These are phyloP conservation scores for Podila clonocystis DNA, from an alignment of 192 early-diverging fungal species.

Conservation along the genomic window DNA sequence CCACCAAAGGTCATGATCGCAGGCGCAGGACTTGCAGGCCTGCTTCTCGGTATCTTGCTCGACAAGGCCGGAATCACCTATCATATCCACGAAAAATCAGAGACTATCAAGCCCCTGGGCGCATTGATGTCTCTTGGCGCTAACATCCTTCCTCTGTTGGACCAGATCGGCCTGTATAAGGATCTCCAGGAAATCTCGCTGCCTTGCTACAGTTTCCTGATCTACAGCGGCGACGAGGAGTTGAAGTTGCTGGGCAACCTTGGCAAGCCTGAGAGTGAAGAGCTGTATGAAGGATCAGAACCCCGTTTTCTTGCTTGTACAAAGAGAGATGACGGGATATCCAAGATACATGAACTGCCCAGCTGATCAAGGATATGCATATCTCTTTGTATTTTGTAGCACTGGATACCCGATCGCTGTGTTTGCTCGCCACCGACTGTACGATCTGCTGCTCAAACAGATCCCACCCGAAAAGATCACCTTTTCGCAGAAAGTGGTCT, in stretches of 20 bases:
- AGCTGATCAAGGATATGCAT: background rate
- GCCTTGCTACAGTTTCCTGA: background rate
- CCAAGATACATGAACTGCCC: background rate
- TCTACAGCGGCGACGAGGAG: background rate
- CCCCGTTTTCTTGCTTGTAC: background rate
- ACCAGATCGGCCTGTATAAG: constrained; percentile 20
- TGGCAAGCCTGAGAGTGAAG: background rate
- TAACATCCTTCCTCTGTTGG: constrained; percentile 23
- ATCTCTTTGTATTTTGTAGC: constrained; percentile 2
- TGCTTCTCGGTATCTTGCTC: constrained; percentile 18
- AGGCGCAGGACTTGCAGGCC: constrained; percentile 24
- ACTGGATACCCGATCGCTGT: constrained; percentile 11
- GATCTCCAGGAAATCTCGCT: constrained; percentile 9
- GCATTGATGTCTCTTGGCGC: constrained; percentile 18
- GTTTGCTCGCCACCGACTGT: constrained; percentile 20
- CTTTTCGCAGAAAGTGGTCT: constrained; percentile 8
- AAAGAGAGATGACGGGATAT: background rate
- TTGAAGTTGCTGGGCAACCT: constrained; percentile 8
- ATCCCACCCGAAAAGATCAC: constrained; percentile 17
- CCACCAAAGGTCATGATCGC: constrained; percentile 19
- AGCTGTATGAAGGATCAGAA: background rate
- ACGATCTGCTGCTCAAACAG: constrained; percentile 16
- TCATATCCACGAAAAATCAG: constrained; percentile 16
- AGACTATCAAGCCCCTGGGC: background rate
- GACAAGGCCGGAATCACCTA: constrained; percentile 16